These are phyloP conservation scores for Daldinia sp. DNA, from an alignment of 2,329 filamentous ascomycete genomes.

Conservation along the genomic window DNA sequence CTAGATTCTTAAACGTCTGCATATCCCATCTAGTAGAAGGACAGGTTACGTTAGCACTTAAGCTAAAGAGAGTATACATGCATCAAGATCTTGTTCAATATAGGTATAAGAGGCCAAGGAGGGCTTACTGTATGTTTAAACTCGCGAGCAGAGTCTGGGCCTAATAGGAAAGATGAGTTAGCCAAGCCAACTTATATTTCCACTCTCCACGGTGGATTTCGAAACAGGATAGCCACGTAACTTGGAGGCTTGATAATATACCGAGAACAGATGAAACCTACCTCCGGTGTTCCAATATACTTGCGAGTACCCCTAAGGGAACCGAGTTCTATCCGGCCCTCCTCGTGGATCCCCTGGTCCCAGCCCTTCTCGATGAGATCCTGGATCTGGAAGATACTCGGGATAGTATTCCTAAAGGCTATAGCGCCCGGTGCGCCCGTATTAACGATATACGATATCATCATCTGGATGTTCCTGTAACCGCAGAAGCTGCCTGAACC, in stretches of 20 bases:
- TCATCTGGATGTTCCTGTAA: constrained; percentile 94
- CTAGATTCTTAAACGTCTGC: constrained; percentile 62
- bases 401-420: constrained; percentile 71
- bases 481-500: constrained; percentile 85
- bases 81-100: not conserved
- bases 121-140: constrained; percentile 14
- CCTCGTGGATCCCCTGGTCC: constrained; percentile 83
- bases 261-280: constrained; percentile 49
- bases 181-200: not conserved
- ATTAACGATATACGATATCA: constrained; percentile 81
- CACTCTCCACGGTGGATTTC: too few relatives aligned
- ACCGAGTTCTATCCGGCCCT: constrained; percentile 83
- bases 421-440: constrained; percentile 67
- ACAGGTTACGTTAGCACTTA: not conserved
- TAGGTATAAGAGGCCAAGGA: not conserved
- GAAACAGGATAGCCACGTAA: too few relatives aligned
- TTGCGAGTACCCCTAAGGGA: constrained; percentile 90
- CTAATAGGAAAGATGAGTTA: constrained; percentile 18
- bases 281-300: constrained; percentile 94
- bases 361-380: constrained; percentile 89
- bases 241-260: too few relatives aligned
- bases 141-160: constrained; percentile 7
- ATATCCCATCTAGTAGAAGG: constrained; percentile 66
- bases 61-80: not conserved
- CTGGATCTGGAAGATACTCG: constrained; percentile 85